Evolutionary conservation across 106 monocot genomes (phyloP), one percentile per base, ranked within the genome.

Genomic region (Allium fistulosum): DNA sequence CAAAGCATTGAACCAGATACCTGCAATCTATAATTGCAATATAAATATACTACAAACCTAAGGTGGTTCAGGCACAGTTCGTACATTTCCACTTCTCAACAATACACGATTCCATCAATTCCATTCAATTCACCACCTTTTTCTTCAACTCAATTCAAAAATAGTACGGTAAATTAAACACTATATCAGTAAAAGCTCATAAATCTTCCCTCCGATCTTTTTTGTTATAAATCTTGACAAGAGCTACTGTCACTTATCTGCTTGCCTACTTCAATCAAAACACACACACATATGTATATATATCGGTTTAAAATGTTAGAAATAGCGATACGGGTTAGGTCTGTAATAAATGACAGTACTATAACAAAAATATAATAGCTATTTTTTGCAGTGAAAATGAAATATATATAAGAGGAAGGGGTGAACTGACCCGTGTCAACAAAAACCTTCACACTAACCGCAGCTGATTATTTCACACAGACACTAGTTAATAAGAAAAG

Each of bases 51-150:
- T 65, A 14, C 62, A 61, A 16, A 61, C 22, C 67, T 53, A 27
- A 53, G 26, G 26, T 22, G 67, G 52, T 52, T 51, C 67, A 51
- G 53, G 26, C 51, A 53, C 67, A 46, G 53, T 67, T 52, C 53
- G 52, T 52, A 11, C 28, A 53, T 52, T 53, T 67, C 18, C 67
- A 67, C 51, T 67, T 67, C 67, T 67, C 67, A 67, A 67, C 67
- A 67, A 67, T 53, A 67, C 67, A 67, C 52, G 10, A 22, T 67
- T 26, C 67, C 52, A 51, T 67, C 51, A 67, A 67, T 67, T 52
- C 67, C 17, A 67, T 67, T 67, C 67, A 67, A 67, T 67, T 45
- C 65, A 65, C 10, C 17, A 17, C 49, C 48, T 11, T 45, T 53
- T 26, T 52, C 8, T 28, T 53, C 67, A 26, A 51, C 50, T 52